Percentiles rank a stretch among this genome's conserved stretches.
Conservation (phyloP, 1,284 basidiomycete genomes). For the Sporisorium scitamineum region DNA sequence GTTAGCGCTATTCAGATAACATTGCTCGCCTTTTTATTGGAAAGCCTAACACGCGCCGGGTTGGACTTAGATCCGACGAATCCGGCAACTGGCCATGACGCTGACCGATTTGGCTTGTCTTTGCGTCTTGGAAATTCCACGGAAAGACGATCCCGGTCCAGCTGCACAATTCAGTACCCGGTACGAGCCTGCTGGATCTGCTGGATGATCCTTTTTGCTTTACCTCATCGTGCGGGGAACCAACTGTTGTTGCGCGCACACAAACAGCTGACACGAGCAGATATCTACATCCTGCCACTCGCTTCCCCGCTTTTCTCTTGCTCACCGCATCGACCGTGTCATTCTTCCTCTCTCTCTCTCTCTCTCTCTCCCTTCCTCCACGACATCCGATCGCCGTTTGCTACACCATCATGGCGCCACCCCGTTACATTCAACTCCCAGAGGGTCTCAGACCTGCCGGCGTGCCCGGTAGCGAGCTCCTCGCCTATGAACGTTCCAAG, state of each 20-base stretch:
- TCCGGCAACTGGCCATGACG: conserved; percentile 27
- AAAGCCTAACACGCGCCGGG: conserved; percentile 3
- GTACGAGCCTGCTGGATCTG: conserved; percentile 1
- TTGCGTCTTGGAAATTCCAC: too few relatives aligned
- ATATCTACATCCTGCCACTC: too few relatives aligned
- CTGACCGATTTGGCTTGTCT: conserved; percentile 22
- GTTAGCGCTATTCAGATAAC: too few relatives aligned
- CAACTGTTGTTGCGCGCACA: neutral
- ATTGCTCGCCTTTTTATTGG: too few relatives aligned
- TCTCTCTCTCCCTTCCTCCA: neutral
- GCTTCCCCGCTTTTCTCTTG: neutral
- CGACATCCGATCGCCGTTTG: neutral
- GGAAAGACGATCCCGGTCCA: conserved; percentile 3
- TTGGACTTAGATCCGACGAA: conserved; percentile 13
- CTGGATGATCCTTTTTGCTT: neutral
- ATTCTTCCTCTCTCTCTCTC: neutral
- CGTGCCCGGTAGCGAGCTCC: conserved; percentile 53
- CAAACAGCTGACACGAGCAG: too few relatives aligned
- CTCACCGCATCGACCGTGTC: too few relatives aligned
- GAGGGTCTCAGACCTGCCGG: conserved; percentile 62
- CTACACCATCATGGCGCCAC: conserved; percentile 47
- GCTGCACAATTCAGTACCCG: conserved; percentile 17
- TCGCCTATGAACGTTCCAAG: conserved; percentile 59
- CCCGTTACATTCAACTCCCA: conserved; percentile 51
- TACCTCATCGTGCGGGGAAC: conserved; percentile 19